phyloP scores from a whole-genome alignment of 1,284 basidiomycete species.

The Spongispora temasekensis region DNA sequence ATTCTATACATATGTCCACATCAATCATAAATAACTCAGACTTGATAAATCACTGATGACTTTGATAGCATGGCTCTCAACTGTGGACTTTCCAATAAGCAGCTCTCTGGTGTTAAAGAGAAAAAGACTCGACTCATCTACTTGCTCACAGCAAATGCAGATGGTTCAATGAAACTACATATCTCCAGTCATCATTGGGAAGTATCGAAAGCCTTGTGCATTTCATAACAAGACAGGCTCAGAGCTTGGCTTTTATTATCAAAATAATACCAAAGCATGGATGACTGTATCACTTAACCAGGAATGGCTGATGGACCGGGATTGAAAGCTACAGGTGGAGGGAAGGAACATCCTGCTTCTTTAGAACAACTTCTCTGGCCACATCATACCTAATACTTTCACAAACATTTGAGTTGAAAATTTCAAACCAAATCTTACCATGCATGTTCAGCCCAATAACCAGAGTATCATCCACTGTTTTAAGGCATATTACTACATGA shows the following conservation, averaged over 20 bases:
- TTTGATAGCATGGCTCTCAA: not conserved
- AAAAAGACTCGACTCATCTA: not conserved
- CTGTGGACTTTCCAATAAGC: not conserved
- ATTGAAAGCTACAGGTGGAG: not conserved
- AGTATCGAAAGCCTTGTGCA: not conserved
- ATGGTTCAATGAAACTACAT: not conserved
- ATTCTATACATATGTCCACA: constrained; percentile 9
- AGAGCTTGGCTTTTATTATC: not conserved
- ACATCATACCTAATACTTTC: not conserved
- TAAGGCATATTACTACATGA: not conserved
- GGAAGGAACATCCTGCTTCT: not conserved
- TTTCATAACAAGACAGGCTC: not conserved
- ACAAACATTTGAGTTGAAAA: not conserved
- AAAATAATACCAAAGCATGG: not conserved
- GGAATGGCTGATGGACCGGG: not conserved
- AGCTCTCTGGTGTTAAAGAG: not conserved
- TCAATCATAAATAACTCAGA: not conserved
- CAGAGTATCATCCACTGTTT: not conserved
- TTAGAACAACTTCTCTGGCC: not conserved
- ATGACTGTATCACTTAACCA: not conserved
- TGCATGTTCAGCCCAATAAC: not conserved
- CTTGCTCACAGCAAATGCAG: not conserved
- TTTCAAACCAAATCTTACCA: not conserved
- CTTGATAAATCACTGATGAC: not conserved
- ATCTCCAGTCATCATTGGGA: not conserved